These are phyloP conservation scores for Aspergillus unguis DNA, from an alignment of 2,329 filamentous ascomycete species.

Conservation along the genomic window DNA sequence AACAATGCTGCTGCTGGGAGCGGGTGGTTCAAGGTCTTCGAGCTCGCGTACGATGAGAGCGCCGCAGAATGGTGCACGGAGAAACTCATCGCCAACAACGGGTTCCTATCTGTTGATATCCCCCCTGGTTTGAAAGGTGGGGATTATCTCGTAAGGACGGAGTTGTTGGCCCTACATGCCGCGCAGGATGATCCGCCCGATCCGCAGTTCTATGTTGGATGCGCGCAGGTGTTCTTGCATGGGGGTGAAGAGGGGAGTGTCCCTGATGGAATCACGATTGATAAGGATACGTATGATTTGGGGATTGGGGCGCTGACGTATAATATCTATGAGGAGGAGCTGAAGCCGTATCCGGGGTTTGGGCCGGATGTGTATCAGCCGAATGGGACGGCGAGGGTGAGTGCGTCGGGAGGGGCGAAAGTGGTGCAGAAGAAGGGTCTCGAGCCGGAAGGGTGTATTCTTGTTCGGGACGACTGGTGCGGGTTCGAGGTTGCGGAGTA, in stretches of 20 bases:
- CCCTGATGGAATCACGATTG: constrained; percentile 60
- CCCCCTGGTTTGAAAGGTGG: constrained; percentile 61
- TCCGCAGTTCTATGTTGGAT: constrained; percentile 72
- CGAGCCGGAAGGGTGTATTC: constrained; percentile 55
- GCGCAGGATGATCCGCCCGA: constrained; percentile 52
- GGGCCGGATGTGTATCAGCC: constrained; percentile 57
- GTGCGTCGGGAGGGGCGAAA: neutral
- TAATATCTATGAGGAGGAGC: constrained; percentile 58
- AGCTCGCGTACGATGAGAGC: constrained; percentile 60
- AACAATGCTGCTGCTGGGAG: constrained; percentile 57
- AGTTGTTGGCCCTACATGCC: constrained; percentile 66
- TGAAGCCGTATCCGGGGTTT: constrained; percentile 56
- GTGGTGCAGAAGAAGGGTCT: constrained; percentile 47
- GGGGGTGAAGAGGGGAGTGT: constrained; percentile 45
- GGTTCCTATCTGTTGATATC: constrained; percentile 60
- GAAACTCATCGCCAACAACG: constrained; percentile 62
- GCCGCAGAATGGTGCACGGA: constrained; percentile 66
- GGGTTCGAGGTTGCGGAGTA: constrained; percentile 60
- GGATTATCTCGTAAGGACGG: constrained; percentile 68
- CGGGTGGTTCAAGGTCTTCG: constrained; percentile 78
- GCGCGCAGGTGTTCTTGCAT: constrained; percentile 66
- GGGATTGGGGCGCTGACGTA: constrained; percentile 58
- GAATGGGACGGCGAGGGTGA: constrained; percentile 4
- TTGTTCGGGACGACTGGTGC: constrained; percentile 72
- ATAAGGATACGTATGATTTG: constrained; percentile 57